phyloP scores from a whole-genome alignment of 176 grass and related monocot genomes.

The maize (Zea mays) region Zm-B73-REFERENCE-NAM-5.0 NC_050100.1:12509001-12509500 shows the following conservation, averaged over 20 bases:
- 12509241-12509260: neutral
- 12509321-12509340: neutral
- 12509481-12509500: neutral
- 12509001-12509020: neutral
- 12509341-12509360: neutral
- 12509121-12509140: neutral
- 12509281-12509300: neutral
- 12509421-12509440: neutral
- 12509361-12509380: neutral
- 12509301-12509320: neutral
- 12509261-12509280: neutral
- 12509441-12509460: neutral
- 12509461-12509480: neutral
- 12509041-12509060: neutral
- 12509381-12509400: neutral
- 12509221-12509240: neutral
- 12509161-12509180: neutral
- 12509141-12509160: neutral
- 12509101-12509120: constrained; percentile 22
- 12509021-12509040: neutral
- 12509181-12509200: neutral
- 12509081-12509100: constrained; percentile 1
- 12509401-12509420: neutral
- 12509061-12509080: constrained; percentile 19
- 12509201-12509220: constrained; percentile 10